Percentiles rank a stretch among this genome's conserved stretches.
These are phyloP conservation scores for Thalassia testudinum DNA, from an alignment of 116 monocot species.

Conservation along the genomic window DNA sequence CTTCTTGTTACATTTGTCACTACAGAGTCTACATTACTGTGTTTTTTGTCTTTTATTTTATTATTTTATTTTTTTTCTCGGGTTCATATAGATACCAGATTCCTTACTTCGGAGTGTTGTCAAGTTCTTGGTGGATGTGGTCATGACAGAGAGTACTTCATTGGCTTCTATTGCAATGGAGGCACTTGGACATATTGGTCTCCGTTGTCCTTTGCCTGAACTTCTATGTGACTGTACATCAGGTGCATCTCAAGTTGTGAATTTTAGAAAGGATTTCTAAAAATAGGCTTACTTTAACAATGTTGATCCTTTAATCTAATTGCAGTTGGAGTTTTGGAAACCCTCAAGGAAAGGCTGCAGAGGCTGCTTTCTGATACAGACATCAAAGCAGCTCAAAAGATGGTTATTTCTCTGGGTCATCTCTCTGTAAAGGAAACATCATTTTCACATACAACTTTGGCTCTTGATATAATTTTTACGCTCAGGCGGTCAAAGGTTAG, in stretches of 20 bases:
- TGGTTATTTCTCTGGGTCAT: constrained; percentile 81
- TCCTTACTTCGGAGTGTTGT: constrained; percentile 21
- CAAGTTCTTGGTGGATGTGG: constrained; percentile 39
- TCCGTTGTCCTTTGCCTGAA: constrained; percentile 44
- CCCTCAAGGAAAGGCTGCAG: constrained; percentile 42
- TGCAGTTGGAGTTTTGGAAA: constrained; percentile 51
- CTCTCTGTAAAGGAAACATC: constrained; percentile 70
- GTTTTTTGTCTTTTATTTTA: too few species aligned
- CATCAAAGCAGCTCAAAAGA: constrained; percentile 72
- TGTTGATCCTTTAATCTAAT: background rate
- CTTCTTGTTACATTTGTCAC: too few species aligned
- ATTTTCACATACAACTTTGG: constrained; percentile 34
- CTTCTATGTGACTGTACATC: constrained; percentile 27
- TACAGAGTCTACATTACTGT: too few species aligned
- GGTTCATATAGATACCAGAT: constrained; percentile 38
- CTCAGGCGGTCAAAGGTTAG: constrained; percentile 85
- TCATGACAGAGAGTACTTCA: constrained; percentile 48
- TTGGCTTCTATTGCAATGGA: constrained; percentile 74
- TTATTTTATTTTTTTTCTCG: too few species aligned
- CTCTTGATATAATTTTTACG: constrained; percentile 77
- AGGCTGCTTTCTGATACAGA: constrained; percentile 63
- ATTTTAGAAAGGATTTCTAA: background rate
- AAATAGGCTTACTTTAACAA: background rate
- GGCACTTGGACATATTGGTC: constrained; percentile 91
- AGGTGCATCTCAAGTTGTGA: constrained; percentile 24